Percentiles rank a stretch among this genome's conserved stretches.
These are phyloP conservation scores for Periconia sp. DNA, from an alignment of 2,329 filamentous ascomycete genomes.

Conservation along the genomic window DNA sequence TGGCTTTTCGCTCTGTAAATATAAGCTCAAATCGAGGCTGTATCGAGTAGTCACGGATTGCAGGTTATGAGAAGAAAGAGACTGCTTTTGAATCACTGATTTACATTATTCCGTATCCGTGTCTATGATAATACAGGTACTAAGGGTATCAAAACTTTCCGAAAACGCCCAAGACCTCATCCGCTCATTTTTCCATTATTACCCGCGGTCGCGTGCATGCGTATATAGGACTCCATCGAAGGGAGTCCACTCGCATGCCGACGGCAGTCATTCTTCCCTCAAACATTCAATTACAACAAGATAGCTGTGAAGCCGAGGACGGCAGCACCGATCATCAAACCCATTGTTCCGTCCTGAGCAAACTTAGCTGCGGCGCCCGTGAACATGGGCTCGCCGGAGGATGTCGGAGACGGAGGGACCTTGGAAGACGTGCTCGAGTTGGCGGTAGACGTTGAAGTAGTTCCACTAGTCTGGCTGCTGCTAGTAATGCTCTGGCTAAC, in stretches of 20 bases:
- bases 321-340: neutral
- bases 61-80: neutral
- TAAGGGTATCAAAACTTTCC: neutral
- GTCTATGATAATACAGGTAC: neutral
- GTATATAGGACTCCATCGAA: no score
- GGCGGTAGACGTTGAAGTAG: neutral
- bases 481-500: neutral
- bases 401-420: neutral
- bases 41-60: slow-evolving; percentile 15
- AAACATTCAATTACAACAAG: neutral
- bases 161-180: neutral
- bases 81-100: neutral
- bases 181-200: neutral
- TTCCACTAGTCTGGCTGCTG: neutral
- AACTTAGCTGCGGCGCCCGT: neutral
- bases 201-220: neutral
- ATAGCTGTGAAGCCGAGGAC: neutral
- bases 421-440: neutral
- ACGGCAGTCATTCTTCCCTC: neutral
- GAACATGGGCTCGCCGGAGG: neutral
- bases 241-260: no score
- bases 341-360: neutral
- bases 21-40: slow-evolving; percentile 12
- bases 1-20: slow-evolving; percentile 13
- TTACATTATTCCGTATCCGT: neutral